Percentiles rank a stretch among this genome's conserved stretches.
These are phyloP conservation scores for Naganishia onofrii DNA, from an alignment of 768 basidiomycete species.

Conservation along the genomic window DNA sequence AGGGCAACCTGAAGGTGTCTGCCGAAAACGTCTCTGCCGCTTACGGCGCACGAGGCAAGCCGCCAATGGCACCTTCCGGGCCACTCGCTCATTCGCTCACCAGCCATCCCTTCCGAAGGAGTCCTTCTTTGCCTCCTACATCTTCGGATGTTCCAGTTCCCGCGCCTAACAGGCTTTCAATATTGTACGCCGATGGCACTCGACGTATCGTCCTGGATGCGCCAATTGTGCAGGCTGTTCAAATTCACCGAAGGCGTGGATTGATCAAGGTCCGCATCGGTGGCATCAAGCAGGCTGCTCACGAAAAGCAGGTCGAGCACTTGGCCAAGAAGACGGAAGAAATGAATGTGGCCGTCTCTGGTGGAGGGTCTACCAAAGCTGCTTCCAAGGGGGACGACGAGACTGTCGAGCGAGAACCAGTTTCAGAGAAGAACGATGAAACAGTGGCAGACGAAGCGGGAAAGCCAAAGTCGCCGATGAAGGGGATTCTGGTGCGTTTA, in stretches of 20 bases:
- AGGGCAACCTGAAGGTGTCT: constrained; percentile 27
- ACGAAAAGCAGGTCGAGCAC: constrained; percentile 30
- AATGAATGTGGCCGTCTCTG: constrained; percentile 21
- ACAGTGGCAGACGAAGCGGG: constrained; percentile 37
- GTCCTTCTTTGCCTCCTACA: constrained; percentile 30
- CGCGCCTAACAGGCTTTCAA: constrained; percentile 64
- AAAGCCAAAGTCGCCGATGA: constrained; percentile 27
- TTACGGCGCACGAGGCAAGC: constrained; percentile 26
- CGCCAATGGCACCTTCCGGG: constrained; percentile 6
- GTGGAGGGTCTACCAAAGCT: constrained; percentile 19
- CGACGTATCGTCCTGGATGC: constrained; percentile 85
- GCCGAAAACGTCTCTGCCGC: constrained; percentile 32
- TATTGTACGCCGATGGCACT: constrained; percentile 87
- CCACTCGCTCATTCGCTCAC: constrained; percentile 21
- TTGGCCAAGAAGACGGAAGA: constrained; percentile 26
- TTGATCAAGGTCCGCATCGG: constrained; percentile 69
- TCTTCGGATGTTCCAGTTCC: constrained; percentile 38
- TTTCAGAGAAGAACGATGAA: constrained; percentile 33
- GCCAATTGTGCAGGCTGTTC: constrained; percentile 74
- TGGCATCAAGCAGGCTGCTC: constrained; percentile 23
- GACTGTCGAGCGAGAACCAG: constrained; percentile 27
- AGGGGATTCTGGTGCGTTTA: constrained; percentile 49
- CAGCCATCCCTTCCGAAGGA: constrained; percentile 23
- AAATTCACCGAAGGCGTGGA: constrained; percentile 75
- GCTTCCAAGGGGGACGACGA: constrained; percentile 2